Conservation (phyloP, 768 basidiomycete genomes). For the Boletus rubroflammeus region DNA sequence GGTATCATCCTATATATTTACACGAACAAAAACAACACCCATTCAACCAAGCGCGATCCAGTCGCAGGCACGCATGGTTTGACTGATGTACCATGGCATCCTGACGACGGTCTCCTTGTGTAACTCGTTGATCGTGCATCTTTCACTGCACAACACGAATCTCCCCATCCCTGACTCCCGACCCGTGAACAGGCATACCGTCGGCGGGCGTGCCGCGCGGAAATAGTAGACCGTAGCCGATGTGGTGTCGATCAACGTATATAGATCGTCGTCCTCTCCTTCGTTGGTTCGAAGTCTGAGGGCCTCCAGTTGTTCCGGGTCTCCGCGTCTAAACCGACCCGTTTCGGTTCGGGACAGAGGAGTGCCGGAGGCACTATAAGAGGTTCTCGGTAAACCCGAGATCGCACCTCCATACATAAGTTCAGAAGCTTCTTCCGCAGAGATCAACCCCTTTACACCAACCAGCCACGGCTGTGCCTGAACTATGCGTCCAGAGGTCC, state of each 20-base stretch:
- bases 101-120: conserved; percentile 25
- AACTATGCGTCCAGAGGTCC: conserved; percentile 13
- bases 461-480: conserved; percentile 20
- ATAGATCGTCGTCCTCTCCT: conserved; percentile 8
- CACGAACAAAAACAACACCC: not conserved
- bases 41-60: conserved; percentile 21
- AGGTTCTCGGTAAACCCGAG: conserved; percentile 3
- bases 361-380: conserved; percentile 21
- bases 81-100: conserved; percentile 20
- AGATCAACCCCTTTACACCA: conserved; percentile 26
- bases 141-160: conserved; percentile 22
- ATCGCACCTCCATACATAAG: conserved; percentile 15
- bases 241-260: conserved; percentile 23
- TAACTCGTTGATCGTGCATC: conserved; percentile 18
- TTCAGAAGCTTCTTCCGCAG: conserved; percentile 17
- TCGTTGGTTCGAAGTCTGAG: not conserved
- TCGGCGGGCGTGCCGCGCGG: conserved; percentile 19
- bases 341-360: conserved; percentile 2
- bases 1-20: not conserved
- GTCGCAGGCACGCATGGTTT: conserved; percentile 19
- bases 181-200: conserved; percentile 22
- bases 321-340: conserved; percentile 16
- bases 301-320: conserved; percentile 4
- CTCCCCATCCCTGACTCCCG: conserved; percentile 20
- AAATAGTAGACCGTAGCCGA: conserved; percentile 26